A percentile compares a stretch with the other conserved stretches of the same genome.
phyloP scores from a whole-genome alignment of 805 yeast species.

The Candida easanensis region DNA sequence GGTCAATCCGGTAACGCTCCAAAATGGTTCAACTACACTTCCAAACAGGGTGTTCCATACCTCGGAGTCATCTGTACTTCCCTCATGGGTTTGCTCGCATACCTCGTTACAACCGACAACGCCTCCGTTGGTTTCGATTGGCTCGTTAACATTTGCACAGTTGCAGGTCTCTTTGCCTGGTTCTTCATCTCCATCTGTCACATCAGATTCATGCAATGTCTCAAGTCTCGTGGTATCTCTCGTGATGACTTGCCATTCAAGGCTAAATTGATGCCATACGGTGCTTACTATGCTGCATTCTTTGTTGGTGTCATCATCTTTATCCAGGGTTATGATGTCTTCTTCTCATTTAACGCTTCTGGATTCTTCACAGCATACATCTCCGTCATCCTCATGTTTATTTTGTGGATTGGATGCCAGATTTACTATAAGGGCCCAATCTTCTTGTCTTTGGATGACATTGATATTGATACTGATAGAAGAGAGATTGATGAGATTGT shows the following conservation, averaged over 20 bases:
- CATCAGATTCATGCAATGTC: conserved; percentile 65
- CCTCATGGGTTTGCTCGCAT: conserved; percentile 61
- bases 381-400: conserved; percentile 60
- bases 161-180: conserved; percentile 76
- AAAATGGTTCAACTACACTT: conserved; percentile 44
- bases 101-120: conserved; percentile 47
- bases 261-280: conserved; percentile 64
- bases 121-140: conserved; percentile 64
- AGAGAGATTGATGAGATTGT: conserved; percentile 37
- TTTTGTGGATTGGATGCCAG: conserved; percentile 56
- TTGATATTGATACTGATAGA: conserved; percentile 28
- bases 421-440: conserved; percentile 46
- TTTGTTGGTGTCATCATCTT: conserved; percentile 55
- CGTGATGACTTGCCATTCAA: conserved; percentile 72
- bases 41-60: conserved; percentile 60
- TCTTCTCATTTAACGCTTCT: conserved; percentile 52
- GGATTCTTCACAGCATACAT: conserved; percentile 72
- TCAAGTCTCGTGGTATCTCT: conserved; percentile 59
- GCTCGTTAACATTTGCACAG: conserved; percentile 71
- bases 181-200: conserved; percentile 66
- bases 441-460: conserved; percentile 28
- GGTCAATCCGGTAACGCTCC: conserved; percentile 63
- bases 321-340: conserved; percentile 71
- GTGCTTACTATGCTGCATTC: conserved; percentile 61
- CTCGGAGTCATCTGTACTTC: conserved; percentile 56